Base-by-base conservation (phyloP, 768 basidiomycete genomes). In the Amanita molliuscula region DNA sequence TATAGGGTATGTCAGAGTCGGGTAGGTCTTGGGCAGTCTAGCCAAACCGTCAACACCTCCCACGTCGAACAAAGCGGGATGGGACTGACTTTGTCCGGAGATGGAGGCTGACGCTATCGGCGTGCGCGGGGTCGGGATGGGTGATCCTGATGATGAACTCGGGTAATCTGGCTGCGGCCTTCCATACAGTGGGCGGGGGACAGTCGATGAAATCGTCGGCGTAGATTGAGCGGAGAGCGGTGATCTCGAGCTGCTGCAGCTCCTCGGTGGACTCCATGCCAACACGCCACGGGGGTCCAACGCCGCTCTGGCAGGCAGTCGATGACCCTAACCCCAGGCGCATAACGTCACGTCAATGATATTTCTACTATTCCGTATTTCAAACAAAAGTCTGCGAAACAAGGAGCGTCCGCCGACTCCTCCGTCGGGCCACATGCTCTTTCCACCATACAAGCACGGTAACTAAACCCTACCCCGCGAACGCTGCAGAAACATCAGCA, bases 11-110 rank as follows among this genome's bases (percentile, higher is more conserved):
- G 84, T 81, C 47, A 84, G 33, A 3, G 68, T 67, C n/a, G 88
- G 88, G 59, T 91, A 91, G 47, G 86, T 88, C 64, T 81, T 87
- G 3, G 88, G 86, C 52, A 90, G 79, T 62, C 86, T 89, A 53
- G n/a, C n/a, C 8, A 48, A 53, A 33, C 21, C 13, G 13, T 20
- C 47, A 54, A 52, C 48, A 13, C 11, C 11, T 31, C 29, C 38
- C 37, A 4, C 25, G 56, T 16, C n/a, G 3, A 21, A 11, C 2
- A 15, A 33, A 45, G 15, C 49, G 33, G 16, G 26, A 35, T 20
- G n/a, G n/a, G 20, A 68, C 75, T 58, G 60, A 89, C 88, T 79
- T 86, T 53, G 79, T 77, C 61, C 82, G 78, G 47, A 92, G 68
- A 61, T 82, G 70, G 52, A 87, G 76, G 61, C 67, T 78, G 43